Evolutionary conservation across 208 protist species (phyloP).

Genomic region (Wallacemonas sp.): DNA sequence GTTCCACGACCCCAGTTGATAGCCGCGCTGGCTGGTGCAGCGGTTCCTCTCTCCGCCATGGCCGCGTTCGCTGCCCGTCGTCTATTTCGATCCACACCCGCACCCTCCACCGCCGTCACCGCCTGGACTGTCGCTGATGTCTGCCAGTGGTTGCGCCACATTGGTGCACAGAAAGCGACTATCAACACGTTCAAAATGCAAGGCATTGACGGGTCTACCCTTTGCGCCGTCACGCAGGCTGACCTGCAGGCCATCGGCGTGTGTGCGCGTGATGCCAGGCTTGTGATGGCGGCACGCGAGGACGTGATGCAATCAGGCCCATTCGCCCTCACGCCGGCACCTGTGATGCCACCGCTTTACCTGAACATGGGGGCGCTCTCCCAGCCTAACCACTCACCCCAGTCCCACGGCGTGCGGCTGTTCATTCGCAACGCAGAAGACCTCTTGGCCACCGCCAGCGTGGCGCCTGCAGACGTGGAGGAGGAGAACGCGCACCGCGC

Average conservation of each 20-base stretch:
- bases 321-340: conserved; percentile 5
- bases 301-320: conserved; percentile 25
- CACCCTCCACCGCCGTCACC: background rate
- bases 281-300: conserved; percentile 38
- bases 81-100: background rate
- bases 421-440: conserved; percentile 27
- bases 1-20: conserved; percentile 7
- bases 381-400: conserved; percentile 6
- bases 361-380: conserved; percentile 11
- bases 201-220: conserved; percentile 38
- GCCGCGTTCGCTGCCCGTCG: conserved; percentile 15
- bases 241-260: conserved; percentile 49
- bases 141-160: conserved; percentile 43
- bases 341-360: background rate
- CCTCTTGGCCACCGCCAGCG: conserved; percentile 12
- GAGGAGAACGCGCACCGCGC: conserved; percentile 17
- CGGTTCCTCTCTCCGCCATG: conserved; percentile 17
- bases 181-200: conserved; percentile 25
- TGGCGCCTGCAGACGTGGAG: conserved; percentile 10
- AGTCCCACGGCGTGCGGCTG: conserved; percentile 19
- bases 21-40: conserved; percentile 17
- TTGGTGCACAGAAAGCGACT: conserved; percentile 31
- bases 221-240: conserved; percentile 34
- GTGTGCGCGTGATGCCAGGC: conserved; percentile 36
- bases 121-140: conserved; percentile 42